A percentile compares a stretch with the other conserved stretches of the same genome.
Conservation (phyloP, 371 early-diverging fungal species). For the Apophysomyces ossiformis region DNA sequence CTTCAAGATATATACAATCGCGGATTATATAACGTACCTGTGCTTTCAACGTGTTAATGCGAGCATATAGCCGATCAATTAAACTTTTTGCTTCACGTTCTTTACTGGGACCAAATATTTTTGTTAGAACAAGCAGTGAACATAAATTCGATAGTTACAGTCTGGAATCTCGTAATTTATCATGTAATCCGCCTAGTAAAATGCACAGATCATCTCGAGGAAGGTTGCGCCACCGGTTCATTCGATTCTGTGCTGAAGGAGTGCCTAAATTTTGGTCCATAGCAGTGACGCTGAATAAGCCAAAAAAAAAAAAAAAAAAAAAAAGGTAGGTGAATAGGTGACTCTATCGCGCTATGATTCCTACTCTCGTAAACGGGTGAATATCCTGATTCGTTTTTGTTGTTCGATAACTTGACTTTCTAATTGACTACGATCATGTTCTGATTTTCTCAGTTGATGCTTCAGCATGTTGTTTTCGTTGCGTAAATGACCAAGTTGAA, state of each 20-base stretch:
- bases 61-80: conserved; percentile 1
- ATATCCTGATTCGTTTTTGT: not conserved
- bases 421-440: not conserved
- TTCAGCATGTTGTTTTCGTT: not conserved
- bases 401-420: not conserved
- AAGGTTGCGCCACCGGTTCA: conserved; percentile 6
- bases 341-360: not conserved
- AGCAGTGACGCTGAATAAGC: not conserved
- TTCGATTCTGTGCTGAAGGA: not conserved
- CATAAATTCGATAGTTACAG: not conserved
- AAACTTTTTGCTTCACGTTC: not conserved
- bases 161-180: not conserved
- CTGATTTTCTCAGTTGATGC: not conserved
- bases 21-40: not conserved
- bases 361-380: not conserved
- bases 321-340: too few relatives aligned
- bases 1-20: not conserved
- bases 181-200: not conserved
- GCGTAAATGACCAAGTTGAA: not conserved
- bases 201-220: conserved; percentile 4
- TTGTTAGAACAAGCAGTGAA: not conserved
- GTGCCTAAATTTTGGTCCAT: conserved; percentile 7
- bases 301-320: too few relatives aligned
- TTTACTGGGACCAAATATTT: not conserved
- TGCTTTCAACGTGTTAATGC: not conserved